These are phyloP conservation scores for Emydomyces testavorans DNA, from an alignment of 2,329 filamentous ascomycete genomes.

Conservation along the genomic window DNA sequence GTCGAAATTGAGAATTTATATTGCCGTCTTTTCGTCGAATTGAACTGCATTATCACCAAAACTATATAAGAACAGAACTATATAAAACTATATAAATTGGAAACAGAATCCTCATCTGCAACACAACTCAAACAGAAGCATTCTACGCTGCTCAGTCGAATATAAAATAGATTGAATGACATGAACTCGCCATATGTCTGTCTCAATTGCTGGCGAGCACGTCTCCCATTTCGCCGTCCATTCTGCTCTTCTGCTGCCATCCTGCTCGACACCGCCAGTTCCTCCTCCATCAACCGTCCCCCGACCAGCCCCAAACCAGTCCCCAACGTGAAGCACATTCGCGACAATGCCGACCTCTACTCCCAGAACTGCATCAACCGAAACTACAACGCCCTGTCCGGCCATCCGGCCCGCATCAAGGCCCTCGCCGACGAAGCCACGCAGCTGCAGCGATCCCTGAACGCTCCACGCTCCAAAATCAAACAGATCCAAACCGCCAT, in stretches of 20 bases:
- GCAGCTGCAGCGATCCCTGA: constrained; percentile 32
- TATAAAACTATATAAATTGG: background rate
- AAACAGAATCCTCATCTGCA: background rate
- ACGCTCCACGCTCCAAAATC: constrained; percentile 32
- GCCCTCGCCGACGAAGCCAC: constrained; percentile 30
- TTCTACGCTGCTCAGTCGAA: background rate
- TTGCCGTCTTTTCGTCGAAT: too few species aligned
- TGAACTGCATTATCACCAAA: too few species aligned
- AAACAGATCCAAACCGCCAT: constrained; percentile 37
- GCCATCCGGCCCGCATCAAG: constrained; percentile 43
- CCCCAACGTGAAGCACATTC: constrained; percentile 81
- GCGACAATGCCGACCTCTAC: constrained; percentile 69
- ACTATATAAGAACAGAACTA: too few species aligned
- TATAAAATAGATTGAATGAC: background rate
- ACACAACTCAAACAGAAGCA: background rate
- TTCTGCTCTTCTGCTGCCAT: constrained; percentile 3
- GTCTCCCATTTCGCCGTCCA: constrained; percentile 2
- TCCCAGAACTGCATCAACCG: constrained; percentile 71
- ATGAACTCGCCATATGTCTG: constrained; percentile 12
- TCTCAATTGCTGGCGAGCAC: constrained; percentile 13
- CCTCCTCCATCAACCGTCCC: constrained; percentile 3
- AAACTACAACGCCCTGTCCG: constrained; percentile 56
- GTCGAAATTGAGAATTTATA: too few species aligned
- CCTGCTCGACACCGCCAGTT: background rate
- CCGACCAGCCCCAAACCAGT: constrained; percentile 52